Base-by-base conservation (phyloP, 1,284 basidiomycete species). In the Microbotryum violaceum region DNA sequence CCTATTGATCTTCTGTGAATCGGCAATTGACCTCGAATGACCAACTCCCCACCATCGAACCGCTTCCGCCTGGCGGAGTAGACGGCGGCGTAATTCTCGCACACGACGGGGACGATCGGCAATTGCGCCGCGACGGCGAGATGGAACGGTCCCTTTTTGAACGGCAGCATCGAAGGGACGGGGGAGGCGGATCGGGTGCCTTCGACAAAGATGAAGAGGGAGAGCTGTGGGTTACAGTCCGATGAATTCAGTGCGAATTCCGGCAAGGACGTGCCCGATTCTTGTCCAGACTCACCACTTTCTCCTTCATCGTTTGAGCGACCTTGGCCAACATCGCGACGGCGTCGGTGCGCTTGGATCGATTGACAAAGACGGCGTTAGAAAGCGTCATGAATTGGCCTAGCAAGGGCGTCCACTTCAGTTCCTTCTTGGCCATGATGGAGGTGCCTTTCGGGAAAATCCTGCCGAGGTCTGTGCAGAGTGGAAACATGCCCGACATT, bases 111-210 rank as follows among this genome's bases (percentile, higher is more conserved):
- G 20, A 91, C 82, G 69, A 99, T 86, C 7, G 92, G 91, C 50
- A 94, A 81, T 54, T 74, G 77, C 64, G 87, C 86, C 76, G 96
- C 87, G 18, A 97, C 81, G 16, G 96, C 94, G 45, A 97, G 82
- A 74, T 98, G 91, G 81, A 98, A 98, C 1, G 92, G 93, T 47
- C 96, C 96, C 77, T 97, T 99, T 79, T 99, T 99, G 79, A 99
- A 88, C 0, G 91, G 87, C 3, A 91, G 80, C 72, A 97, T 76
- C 42, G 82, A 80, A 9, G 85, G 81, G 50, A 81, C 78, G 66
- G 84, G 79, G n/a, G 81, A 80, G 60, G 82, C 81, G 27, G 88
- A 85, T 27, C 96, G 83, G 3, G 92, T 97, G 44, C 92, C 91
- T 77, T 96, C 92, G 2, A 91, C 89, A 77, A 90, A 96, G 73